phyloP scores from a whole-genome alignment of 805 yeast genomes.

The Monosporozyma unispora region DNA sequence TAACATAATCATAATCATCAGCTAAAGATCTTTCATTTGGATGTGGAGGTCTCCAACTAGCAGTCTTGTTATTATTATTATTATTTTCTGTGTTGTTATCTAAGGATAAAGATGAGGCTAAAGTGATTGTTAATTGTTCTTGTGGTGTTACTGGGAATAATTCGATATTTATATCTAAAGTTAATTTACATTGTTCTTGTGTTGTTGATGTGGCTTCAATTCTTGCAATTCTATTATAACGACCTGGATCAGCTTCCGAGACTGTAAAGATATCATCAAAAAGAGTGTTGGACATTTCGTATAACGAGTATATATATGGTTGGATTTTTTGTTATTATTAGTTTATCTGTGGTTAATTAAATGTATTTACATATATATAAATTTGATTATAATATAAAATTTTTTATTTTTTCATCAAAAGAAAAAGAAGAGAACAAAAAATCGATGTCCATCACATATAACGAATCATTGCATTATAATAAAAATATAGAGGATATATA shows the following conservation, averaged over 20 bases:
- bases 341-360: too few relatives aligned
- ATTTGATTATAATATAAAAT: background rate
- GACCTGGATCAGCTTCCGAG: slow-evolving; percentile 73
- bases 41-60: slow-evolving; percentile 52
- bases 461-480: background rate
- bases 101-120: slow-evolving; percentile 63
- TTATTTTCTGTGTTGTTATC: slow-evolving; percentile 40
- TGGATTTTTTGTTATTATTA: background rate
- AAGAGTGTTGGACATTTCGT: slow-evolving; percentile 56
- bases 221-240: slow-evolving; percentile 88
- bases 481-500: background rate
- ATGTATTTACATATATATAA: background rate
- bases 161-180: slow-evolving; percentile 85
- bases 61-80: too few relatives aligned
- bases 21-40: slow-evolving; percentile 79
- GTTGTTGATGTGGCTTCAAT: slow-evolving; percentile 82
- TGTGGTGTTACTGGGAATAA: slow-evolving; percentile 73
- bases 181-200: slow-evolving; percentile 57
- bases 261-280: slow-evolving; percentile 91
- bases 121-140: slow-evolving; percentile 75
- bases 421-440: background rate
- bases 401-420: background rate
- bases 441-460: background rate
- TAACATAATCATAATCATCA: slow-evolving; percentile 95
- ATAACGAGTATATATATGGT: background rate